phyloP scores from a whole-genome alignment of 1,284 basidiomycete genomes.

The Athelia sp. region DNA sequence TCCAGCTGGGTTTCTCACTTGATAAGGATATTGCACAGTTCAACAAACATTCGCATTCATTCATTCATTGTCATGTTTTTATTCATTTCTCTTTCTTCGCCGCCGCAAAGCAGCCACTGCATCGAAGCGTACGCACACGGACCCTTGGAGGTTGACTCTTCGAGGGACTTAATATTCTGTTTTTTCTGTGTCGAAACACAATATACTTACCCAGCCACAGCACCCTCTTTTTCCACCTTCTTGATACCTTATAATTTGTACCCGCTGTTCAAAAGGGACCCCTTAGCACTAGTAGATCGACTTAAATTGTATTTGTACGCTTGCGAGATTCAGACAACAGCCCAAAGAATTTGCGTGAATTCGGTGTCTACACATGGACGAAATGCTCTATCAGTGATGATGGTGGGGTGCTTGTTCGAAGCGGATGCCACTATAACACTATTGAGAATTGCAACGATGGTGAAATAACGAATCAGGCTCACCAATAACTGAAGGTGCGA shows the following conservation, averaged over 20 bases:
- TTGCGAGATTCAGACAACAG: slow-evolving; percentile 14
- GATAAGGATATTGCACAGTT: slow-evolving; percentile 9
- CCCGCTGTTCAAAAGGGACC: slow-evolving; percentile 31
- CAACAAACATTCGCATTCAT: neutral
- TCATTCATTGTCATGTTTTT: slow-evolving; percentile 1
- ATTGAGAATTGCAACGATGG: slow-evolving; percentile 12
- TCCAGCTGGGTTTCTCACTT: slow-evolving; percentile 3
- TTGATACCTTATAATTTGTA: slow-evolving; percentile 9
- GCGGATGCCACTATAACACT: slow-evolving; percentile 64
- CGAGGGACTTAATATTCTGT: slow-evolving; percentile 4
- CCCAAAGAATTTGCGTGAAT: neutral
- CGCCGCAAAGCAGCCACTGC: neutral
- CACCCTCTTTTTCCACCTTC: neutral
- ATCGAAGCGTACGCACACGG: neutral
- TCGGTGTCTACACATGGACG: too few relatives aligned
- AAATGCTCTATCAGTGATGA: slow-evolving; percentile 22
- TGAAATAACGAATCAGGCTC: slow-evolving; percentile 23
- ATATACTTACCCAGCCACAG: neutral
- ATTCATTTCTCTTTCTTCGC: too few relatives aligned
- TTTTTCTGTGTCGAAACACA: slow-evolving; percentile 10
- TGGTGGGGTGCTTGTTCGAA: slow-evolving; percentile 55
- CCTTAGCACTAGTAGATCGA: slow-evolving; percentile 45
- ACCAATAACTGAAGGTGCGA: slow-evolving; percentile 71
- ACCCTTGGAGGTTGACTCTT: neutral
- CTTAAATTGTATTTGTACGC: slow-evolving; percentile 51